Evolutionary conservation across 2,329 filamentous ascomycete genomes (phyloP).

Genomic region (Aureobasidium sp.): DNA sequence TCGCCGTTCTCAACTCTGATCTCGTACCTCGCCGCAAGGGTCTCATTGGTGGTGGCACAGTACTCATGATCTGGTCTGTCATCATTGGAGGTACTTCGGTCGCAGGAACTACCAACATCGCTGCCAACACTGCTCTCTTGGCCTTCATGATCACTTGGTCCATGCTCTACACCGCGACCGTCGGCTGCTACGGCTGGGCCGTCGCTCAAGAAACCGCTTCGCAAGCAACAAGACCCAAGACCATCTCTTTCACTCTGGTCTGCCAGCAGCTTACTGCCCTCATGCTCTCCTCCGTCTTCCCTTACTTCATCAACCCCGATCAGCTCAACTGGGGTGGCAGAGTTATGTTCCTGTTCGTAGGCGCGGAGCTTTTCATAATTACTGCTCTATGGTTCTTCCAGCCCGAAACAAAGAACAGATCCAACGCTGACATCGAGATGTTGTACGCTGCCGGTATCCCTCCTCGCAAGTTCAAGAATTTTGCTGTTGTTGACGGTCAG

Average conservation of each 20-base stretch:
- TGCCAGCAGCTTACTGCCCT: slow-evolving; percentile 32
- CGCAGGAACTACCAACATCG: slow-evolving; percentile 16
- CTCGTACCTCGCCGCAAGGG: not conserved
- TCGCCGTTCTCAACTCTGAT: not conserved
- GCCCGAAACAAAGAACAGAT: slow-evolving; percentile 36
- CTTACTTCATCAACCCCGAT: slow-evolving; percentile 35
- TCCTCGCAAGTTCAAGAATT: not conserved
- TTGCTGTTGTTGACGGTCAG: not conserved
- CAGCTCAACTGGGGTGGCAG: slow-evolving; percentile 35
- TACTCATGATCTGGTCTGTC: not conserved
- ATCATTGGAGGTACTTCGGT: not conserved
- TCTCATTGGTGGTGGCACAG: not conserved
- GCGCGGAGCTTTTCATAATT: slow-evolving; percentile 31
- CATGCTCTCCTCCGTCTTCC: slow-evolving; percentile 32
- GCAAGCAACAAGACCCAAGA: slow-evolving; percentile 23
- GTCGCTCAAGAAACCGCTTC: slow-evolving; percentile 24
- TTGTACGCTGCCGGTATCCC: not conserved
- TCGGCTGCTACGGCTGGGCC: slow-evolving; percentile 25
- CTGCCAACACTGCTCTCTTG: slow-evolving; percentile 21
- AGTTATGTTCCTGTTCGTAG: slow-evolving; percentile 34
- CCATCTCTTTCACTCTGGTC: slow-evolving; percentile 24
- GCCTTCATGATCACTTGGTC: slow-evolving; percentile 26
- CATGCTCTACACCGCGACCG: slow-evolving; percentile 24
- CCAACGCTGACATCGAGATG: slow-evolving; percentile 25
- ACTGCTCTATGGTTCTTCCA: slow-evolving; percentile 30